phyloP scores from a whole-genome alignment of 2,329 filamentous ascomycete genomes.

The Nannizzia gypsea region DNA sequence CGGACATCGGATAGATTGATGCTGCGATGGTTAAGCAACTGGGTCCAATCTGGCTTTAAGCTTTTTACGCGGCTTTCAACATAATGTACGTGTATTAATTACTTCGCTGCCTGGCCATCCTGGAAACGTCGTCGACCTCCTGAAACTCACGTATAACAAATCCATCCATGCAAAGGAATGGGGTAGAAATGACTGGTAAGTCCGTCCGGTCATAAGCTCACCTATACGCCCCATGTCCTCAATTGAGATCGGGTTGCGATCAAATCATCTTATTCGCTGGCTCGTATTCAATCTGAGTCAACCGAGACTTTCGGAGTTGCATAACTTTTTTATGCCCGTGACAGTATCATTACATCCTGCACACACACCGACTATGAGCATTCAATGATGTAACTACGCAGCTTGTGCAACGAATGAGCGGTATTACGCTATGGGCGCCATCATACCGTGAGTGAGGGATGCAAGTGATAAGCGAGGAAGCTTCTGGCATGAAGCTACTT shows the following conservation, averaged over 20 bases:
- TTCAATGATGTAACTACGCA: background rate
- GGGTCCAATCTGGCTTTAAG: background rate
- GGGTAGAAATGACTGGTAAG: background rate
- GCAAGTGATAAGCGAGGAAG: background rate
- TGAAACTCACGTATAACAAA: background rate
- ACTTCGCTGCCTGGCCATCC: background rate
- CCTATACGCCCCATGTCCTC: background rate
- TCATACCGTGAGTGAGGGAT: background rate
- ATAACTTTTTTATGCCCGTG: background rate
- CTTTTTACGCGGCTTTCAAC: background rate
- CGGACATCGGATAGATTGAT: background rate
- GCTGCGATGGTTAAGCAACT: background rate
- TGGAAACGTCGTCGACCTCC: background rate
- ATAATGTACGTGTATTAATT: background rate
- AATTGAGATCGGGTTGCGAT: background rate
- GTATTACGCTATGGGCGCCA: background rate
- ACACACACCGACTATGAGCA: background rate
- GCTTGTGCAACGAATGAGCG: background rate
- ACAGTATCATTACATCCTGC: background rate
- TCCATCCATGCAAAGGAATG: background rate
- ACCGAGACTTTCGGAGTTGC: background rate
- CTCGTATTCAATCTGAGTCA: background rate
- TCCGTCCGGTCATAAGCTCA: background rate
- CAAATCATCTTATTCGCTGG: background rate
- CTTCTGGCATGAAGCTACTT: background rate